Conservation (phyloP, 1,284 basidiomycete genomes). For the Naganishia sp. region DNA sequence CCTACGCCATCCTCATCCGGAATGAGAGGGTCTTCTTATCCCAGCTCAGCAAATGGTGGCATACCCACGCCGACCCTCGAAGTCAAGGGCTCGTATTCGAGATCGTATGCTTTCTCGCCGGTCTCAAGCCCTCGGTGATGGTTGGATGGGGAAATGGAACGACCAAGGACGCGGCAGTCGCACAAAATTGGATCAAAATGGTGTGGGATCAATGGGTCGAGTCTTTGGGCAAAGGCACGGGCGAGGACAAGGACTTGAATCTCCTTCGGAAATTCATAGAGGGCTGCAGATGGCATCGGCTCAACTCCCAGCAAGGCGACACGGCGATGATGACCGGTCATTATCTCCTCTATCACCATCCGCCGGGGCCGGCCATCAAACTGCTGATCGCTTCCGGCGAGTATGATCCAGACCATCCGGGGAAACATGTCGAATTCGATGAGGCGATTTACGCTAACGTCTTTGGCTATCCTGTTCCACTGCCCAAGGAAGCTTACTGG, state of each 20-base stretch:
- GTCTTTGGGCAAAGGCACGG: conserved; percentile 16
- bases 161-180: conserved; percentile 8
- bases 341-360: conserved; percentile 20
- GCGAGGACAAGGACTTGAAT: conserved; percentile 15
- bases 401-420: conserved; percentile 6
- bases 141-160: conserved; percentile 26
- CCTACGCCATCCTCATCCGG: conserved; percentile 14
- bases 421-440: conserved; percentile 9
- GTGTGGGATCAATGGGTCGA: conserved; percentile 22
- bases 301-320: conserved; percentile 12
- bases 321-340: conserved; percentile 22
- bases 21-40: conserved; percentile 25
- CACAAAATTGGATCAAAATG: conserved; percentile 25
- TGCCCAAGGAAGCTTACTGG: conserved; percentile 23
- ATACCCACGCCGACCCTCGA: conserved; percentile 20
- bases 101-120: conserved; percentile 22
- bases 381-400: conserved; percentile 20
- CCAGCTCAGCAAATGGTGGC: conserved; percentile 22
- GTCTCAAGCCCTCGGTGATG: conserved; percentile 18
- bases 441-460: conserved; percentile 28
- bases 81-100: conserved; percentile 21
- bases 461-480: conserved; percentile 22
- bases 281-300: conserved; percentile 24
- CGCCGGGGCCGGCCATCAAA: conserved; percentile 21
- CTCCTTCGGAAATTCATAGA: conserved; percentile 10